Evolutionary conservation across 2,329 filamentous ascomycete genomes (phyloP).

Genomic region (Ophiocordyceps unilateralis): DNA sequence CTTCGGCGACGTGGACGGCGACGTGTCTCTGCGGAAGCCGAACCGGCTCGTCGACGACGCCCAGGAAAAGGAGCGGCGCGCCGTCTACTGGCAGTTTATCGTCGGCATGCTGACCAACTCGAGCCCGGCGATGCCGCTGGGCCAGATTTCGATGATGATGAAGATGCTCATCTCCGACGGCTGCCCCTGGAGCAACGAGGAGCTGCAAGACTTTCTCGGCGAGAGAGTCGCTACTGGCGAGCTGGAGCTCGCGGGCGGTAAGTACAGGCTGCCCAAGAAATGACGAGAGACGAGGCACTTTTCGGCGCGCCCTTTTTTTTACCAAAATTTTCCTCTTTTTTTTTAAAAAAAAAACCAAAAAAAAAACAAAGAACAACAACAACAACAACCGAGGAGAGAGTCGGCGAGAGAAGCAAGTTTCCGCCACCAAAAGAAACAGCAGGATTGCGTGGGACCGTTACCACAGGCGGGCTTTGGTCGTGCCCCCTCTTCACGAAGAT

Average conservation of each 20-base stretch:
- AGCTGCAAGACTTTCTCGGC: conserved; percentile 63
- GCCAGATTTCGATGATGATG: conserved; percentile 83
- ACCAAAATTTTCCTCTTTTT: too few species aligned
- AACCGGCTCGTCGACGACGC: conserved; percentile 33
- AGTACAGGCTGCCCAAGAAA: conserved; percentile 49
- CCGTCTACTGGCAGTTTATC: conserved; percentile 81
- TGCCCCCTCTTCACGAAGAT: too few species aligned
- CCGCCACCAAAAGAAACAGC: too few species aligned
- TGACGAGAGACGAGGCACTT: too few species aligned
- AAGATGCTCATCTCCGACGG: conserved; percentile 79
- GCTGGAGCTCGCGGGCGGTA: conserved; percentile 52
- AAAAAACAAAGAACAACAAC: too few species aligned
- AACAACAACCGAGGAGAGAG: too few species aligned
- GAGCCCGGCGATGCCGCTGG: conserved; percentile 59
- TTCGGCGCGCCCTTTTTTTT: too few species aligned
- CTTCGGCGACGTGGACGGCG: conserved; percentile 9
- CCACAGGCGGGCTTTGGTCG: too few species aligned
- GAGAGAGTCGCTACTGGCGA: conserved; percentile 60
- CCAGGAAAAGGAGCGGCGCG: conserved; percentile 41
- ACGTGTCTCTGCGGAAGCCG: conserved; percentile 30
- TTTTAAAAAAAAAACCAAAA: too few species aligned
- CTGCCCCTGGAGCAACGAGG: conserved; percentile 79
- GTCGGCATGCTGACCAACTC: conserved; percentile 91
- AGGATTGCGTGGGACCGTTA: too few species aligned
- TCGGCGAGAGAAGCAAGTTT: too few species aligned